Evolutionary conservation across 2,329 filamentous ascomycete species (phyloP).

Genomic region (Alternaria burnsii): DNA sequence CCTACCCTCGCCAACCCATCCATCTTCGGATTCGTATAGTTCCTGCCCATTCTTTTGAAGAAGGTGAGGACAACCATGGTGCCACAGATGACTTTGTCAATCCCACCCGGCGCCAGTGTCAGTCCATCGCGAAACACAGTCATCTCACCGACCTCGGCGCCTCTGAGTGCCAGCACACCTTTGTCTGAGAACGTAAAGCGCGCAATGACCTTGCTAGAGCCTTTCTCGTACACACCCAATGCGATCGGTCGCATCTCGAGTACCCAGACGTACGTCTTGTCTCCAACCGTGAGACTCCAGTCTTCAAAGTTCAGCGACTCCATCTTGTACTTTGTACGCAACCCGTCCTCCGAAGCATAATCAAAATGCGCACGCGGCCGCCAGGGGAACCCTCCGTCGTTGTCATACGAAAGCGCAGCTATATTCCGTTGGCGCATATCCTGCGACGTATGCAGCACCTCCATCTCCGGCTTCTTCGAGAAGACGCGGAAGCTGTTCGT

Average conservation of each 20-base stretch:
- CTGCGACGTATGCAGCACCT: conserved; percentile 33
- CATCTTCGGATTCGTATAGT: conserved; percentile 26
- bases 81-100: conserved; percentile 40
- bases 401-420: conserved; percentile 39
- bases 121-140: conserved; percentile 36
- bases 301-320: conserved; percentile 45
- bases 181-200: conserved; percentile 42
- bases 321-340: conserved; percentile 30
- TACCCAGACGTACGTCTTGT: conserved; percentile 35
- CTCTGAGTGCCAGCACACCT: conserved; percentile 37
- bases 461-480: conserved; percentile 46
- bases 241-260: conserved; percentile 35
- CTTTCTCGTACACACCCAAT: conserved; percentile 32
- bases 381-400: conserved; percentile 44
- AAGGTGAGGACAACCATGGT: conserved; percentile 38
- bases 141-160: conserved; percentile 41
- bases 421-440: conserved; percentile 32
- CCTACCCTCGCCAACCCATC: conserved; percentile 14
- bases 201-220: conserved; percentile 33
- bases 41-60: conserved; percentile 40
- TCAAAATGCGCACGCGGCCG: conserved; percentile 42
- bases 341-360: conserved; percentile 21
- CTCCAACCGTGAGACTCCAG: conserved; percentile 31
- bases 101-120: conserved; percentile 30
- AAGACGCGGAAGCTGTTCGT: conserved; percentile 37